Base-by-base conservation (phyloP, 495 filamentous ascomycete species). In the Lophium mytilinum region DNA sequence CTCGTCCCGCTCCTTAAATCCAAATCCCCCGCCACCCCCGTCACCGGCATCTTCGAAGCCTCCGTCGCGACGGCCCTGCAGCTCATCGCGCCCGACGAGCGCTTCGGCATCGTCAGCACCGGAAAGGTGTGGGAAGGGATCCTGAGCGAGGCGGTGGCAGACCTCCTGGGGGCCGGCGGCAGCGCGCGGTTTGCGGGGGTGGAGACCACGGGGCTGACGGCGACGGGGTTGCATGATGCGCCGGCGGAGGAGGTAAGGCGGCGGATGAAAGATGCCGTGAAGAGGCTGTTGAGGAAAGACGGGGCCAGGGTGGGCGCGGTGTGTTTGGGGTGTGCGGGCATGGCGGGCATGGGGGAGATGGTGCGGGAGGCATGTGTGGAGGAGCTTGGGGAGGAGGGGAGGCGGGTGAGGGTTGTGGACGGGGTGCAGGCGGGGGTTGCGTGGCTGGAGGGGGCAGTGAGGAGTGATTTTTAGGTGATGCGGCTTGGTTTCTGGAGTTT, bases 31-130 rank as follows among this genome's bases (percentile, higher is more conserved):
- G 69, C 67, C 36, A 81, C 78, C 56, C 78, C 79, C 12, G 86
- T 92, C 3, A 83, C 85, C 0, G 93, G 92, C 4, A 96, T 97
- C 50, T 90, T 96, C 63, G 91, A 96, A 70, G 85, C 88, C 2
- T 85, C 83, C 57, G 69, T 95, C 4, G 71, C 78, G 1, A 74
- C 83, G 0, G 79, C 83, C 1, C 69, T 88, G 5, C 66, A 74
- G 18, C 43, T 72, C 8, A 62, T 85, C 17, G 71, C 75, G 42
- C 69, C 69, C 1, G 56, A 71, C 15, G 71, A 81, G 40, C 82
- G 78, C 39, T 96, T 94, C 73, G 93, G 91, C 10, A 94, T 98
- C 59, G 85, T 98, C 1, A 89, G 84, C 1, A 96, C 92, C 0
- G 93, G 93, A 0, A 82, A 80, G 52, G 82, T 80, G 55, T 98